A percentile compares a stretch with the other conserved stretches of the same genome.
phyloP scores from a whole-genome alignment of 1,139 yeast genomes.

The Pneumocystis sp. region DNA sequence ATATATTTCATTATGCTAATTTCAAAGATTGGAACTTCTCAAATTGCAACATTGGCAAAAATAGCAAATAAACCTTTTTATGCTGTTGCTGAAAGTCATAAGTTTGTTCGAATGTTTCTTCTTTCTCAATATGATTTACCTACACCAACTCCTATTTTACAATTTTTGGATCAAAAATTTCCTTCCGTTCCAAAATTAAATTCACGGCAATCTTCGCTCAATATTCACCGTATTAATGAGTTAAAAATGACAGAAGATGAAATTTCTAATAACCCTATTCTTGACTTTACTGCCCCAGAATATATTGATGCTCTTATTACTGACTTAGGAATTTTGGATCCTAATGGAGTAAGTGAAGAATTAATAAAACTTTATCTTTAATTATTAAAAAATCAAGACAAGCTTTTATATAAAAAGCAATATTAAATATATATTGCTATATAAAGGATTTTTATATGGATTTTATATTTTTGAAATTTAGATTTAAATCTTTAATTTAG shows the following conservation, averaged over 20 bases:
- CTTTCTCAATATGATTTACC: conserved; percentile 87
- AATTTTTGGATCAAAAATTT: conserved; percentile 21
- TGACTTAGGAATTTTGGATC: conserved; percentile 90
- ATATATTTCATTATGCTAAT: not conserved
- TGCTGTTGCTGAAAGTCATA: conserved; percentile 86
- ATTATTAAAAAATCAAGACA: not conserved
- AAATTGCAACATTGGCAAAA: conserved; percentile 84
- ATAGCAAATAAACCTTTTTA: conserved; percentile 85
- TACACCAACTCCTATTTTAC: conserved; percentile 30
- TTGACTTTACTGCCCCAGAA: conserved; percentile 93
- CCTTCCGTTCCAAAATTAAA: conserved; percentile 12
- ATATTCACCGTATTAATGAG: conserved; percentile 11
- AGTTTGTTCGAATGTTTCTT: conserved; percentile 91
- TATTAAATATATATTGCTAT: not conserved
- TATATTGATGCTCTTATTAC: conserved; percentile 90
- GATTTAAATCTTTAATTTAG: too few species aligned
- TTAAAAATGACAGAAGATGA: conserved; percentile 17
- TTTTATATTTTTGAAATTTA: too few species aligned
- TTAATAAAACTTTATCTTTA: conserved; percentile 60
- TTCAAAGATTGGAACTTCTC: conserved; percentile 70
- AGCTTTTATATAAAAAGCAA: not conserved
- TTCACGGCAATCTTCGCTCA: conserved; percentile 4
- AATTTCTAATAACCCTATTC: conserved; percentile 34
- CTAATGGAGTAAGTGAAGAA: conserved; percentile 95
- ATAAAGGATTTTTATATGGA: not conserved